Percentiles rank a stretch among this genome's conserved stretches.
Evolutionary conservation across 345 rosid genomes (phyloP).

Genomic region (Salix arbutifolia): DNA sequence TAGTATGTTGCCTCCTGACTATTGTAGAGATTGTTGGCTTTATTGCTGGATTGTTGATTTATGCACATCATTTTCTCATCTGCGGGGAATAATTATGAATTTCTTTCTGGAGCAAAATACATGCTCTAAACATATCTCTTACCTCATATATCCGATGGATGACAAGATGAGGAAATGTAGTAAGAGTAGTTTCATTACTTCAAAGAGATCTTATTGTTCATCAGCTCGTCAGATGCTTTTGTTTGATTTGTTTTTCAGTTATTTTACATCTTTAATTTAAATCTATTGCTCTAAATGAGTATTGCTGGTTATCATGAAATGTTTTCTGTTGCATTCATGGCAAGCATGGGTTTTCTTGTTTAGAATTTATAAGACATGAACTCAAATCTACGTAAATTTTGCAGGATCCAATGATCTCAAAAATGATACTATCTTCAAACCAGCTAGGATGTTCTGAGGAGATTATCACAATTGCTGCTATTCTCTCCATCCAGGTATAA

Average conservation of each 20-base stretch:
- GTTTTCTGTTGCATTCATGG: background rate
- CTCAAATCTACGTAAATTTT: conserved; percentile 13
- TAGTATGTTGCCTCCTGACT: conserved; percentile 40
- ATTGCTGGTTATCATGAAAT: background rate
- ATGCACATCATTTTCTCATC: background rate
- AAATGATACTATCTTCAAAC: conserved; percentile 87
- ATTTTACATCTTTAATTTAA: background rate
- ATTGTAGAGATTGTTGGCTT: background rate
- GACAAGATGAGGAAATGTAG: background rate
- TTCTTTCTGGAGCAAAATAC: background rate
- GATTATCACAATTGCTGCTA: conserved; percentile 75
- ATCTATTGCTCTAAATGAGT: too few species aligned
- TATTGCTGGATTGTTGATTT: background rate
- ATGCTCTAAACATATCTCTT: background rate
- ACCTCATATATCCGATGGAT: background rate
- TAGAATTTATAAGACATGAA: background rate
- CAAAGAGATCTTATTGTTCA: too few species aligned
- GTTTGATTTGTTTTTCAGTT: background rate
- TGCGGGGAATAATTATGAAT: background rate
- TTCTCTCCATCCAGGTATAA: conserved; percentile 81
- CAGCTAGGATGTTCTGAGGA: conserved; percentile 90
- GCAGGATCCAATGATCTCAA: conserved; percentile 89
- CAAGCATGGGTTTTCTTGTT: background rate
- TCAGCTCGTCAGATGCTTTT: too few species aligned
- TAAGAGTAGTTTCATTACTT: background rate